These are phyloP conservation scores for Aspergillus fumigatus DNA, from an alignment of 2,329 filamentous ascomycete genomes.

Conservation along the genomic window DNA sequence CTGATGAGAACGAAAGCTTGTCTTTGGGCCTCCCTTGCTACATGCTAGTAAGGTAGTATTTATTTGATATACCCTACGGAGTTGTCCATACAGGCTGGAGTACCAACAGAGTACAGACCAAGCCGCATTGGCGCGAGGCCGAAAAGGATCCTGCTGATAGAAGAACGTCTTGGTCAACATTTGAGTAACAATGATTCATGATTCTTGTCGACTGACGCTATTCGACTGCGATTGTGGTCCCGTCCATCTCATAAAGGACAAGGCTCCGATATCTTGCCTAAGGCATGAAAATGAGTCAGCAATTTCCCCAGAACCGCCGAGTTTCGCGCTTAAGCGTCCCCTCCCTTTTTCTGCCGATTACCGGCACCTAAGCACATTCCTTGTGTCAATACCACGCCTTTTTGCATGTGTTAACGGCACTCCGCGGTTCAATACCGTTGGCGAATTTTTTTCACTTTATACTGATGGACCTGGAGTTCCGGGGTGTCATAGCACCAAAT, in stretches of 20 bases:
- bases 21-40: not conserved
- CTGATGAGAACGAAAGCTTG: not conserved
- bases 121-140: not conserved
- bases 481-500: slow-evolving; percentile 32
- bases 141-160: not conserved
- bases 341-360: slow-evolving; percentile 35
- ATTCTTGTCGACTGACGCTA: not conserved
- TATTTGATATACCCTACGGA: not conserved
- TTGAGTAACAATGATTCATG: not conserved
- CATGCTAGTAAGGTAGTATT: not conserved
- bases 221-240: no score
- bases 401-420: slow-evolving; percentile 18
- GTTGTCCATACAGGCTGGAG: not conserved
- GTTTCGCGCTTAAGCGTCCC: slow-evolving; percentile 19
- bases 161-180: not conserved
- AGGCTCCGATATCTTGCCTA: not conserved
- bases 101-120: not conserved
- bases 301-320: slow-evolving; percentile 19
- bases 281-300: slow-evolving; percentile 12
- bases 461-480: slow-evolving; percentile 34
- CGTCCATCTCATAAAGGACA: not conserved
- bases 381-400: slow-evolving; percentile 18
- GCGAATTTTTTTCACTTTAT: slow-evolving; percentile 20
- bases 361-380: slow-evolving; percentile 27
- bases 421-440: slow-evolving; percentile 27